Evolutionary conservation across 2,329 filamentous ascomycete species (phyloP), one percentile per base, ranked within the genome.

Genomic region (Fusarium ramigenum): DNA sequence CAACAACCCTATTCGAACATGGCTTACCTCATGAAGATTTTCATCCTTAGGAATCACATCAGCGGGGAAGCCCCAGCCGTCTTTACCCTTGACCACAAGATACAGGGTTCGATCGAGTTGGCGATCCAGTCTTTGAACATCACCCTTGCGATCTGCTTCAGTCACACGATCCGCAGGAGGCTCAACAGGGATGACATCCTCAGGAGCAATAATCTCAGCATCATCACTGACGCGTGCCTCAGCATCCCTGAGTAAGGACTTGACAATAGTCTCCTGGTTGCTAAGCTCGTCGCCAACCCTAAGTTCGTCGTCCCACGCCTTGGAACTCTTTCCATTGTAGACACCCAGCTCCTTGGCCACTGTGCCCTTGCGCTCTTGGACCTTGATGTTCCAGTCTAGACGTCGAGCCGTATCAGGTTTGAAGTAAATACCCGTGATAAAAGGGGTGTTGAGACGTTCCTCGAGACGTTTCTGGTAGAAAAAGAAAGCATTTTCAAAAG

Each of bases 381-480:
- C 89, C 84, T 97, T 97, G 80, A 94, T 88, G 82, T 95, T 93
- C 94, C 95, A 98, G 84, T 98, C 95, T 57, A 94, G 86, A 75
- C 95, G 93, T 14, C 90, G 88, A 3, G 95, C 92, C 16, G 95
- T 97, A 80, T 94, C 93, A 76, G 91, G 91, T 86, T 97, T 97
- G 89, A 95, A 97, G 88, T 97, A 99, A 85, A 98, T 96, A 81
- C 93, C 93, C 75, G 93, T 91, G 63, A 93, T 93, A 83, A 98
- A 99, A 4, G 95, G 93, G 9, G 96, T 88, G 25, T 92, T 91
- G 59, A 97, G 88, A 47, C 96, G 93, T 87, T 99, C 96, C 83
- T 98, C 97, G 69, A 99, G 88, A 19, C 96, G 94, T 78, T 96
- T 96, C 85, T 99, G 96, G 85, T 99, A 99, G 82, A 99, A 95